Evolutionary conservation across 2,329 filamentous ascomycete genomes (phyloP), one percentile per base, ranked within the genome.

Genomic region (Sclerotinia nivalis): DNA sequence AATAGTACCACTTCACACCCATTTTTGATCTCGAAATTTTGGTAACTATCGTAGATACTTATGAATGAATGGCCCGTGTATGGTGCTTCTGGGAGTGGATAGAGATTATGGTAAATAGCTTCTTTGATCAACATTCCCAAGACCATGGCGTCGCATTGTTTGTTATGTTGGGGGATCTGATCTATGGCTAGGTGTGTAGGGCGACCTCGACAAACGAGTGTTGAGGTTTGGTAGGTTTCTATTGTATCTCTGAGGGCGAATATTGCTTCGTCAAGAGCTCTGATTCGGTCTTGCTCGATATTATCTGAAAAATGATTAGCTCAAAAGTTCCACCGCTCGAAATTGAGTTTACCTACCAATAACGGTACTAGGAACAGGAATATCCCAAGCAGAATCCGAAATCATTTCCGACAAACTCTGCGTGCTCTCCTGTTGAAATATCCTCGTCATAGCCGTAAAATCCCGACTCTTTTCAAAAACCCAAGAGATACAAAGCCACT

Each of bases 401-500:
- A 45, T 64, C 25, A 52, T 55, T 37, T 54, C 25, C 5, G 60
- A 49, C 22, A 69, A 37, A 55, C 55, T 65, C 31, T 62, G 25
- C 22, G 67, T 50, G 31, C 68, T 69, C 34, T 34, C 68, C 25
- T 34, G 45, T 49, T 49, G 60, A 13, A 66, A 52, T 2, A 69
- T 37, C 37, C 52, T 47, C 43, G 68, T 66, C 68, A 69, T 59
- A 8, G 37, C 47, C 6, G 43, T 37, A 25, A 69, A 69, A 10
- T 56, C 49, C 20, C 34, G 40, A 3, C 25, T n/a, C 2, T 43
- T 55, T n/a, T 66, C 54, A 40, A 69, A 69, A 22, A 69, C 54
- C 68, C 68, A 69, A 10, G 60, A 55, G 12, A 69, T 69, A 58
- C 40, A 66, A 43, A 69, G 52, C 68, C 68, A 69, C 6, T 69